A percentile compares a stretch with the other conserved stretches of the same genome.
phyloP scores from a whole-genome alignment of 345 rosid species.

The Salix dunnii region DNA sequence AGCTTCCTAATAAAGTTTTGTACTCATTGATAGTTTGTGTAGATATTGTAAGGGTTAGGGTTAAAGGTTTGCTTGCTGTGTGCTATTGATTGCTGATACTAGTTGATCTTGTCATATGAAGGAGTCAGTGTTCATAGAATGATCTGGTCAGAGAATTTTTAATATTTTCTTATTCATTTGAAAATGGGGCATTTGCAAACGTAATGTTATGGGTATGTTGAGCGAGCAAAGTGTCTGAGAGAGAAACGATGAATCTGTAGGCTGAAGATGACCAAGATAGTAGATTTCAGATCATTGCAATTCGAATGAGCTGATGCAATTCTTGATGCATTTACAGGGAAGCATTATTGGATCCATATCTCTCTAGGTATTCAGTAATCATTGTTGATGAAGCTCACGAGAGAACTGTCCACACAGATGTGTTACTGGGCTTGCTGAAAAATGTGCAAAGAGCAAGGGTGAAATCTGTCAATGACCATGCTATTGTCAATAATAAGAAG shows the following conservation, averaged over 20 bases:
- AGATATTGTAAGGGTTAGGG: too few relatives aligned
- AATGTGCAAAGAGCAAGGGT: conserved; percentile 59
- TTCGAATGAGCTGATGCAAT: conserved; percentile 12
- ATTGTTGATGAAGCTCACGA: conserved; percentile 96
- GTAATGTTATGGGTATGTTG: too few relatives aligned
- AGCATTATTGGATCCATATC: conserved; percentile 76
- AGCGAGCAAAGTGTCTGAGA: too few relatives aligned
- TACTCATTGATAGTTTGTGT: background rate
- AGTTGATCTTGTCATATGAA: too few relatives aligned
- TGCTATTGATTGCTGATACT: too few relatives aligned
- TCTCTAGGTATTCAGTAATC: conserved; percentile 76
- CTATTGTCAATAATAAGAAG: conserved; percentile 24
- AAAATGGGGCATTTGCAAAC: too few relatives aligned
- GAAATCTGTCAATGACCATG: conserved; percentile 30
- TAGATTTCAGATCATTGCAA: background rate
- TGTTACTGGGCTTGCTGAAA: conserved; percentile 79
- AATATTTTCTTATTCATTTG: too few relatives aligned
- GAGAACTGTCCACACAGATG: conserved; percentile 92
- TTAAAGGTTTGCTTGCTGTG: too few relatives aligned
- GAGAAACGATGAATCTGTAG: too few relatives aligned
- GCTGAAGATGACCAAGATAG: too few relatives aligned
- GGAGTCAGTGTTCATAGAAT: too few relatives aligned
- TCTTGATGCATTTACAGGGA: conserved; percentile 50
- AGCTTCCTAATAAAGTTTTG: background rate
- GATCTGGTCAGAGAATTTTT: too few relatives aligned